Conservation (phyloP, 345 rosid species). For the Eucalyptus cloeziana region DNA sequence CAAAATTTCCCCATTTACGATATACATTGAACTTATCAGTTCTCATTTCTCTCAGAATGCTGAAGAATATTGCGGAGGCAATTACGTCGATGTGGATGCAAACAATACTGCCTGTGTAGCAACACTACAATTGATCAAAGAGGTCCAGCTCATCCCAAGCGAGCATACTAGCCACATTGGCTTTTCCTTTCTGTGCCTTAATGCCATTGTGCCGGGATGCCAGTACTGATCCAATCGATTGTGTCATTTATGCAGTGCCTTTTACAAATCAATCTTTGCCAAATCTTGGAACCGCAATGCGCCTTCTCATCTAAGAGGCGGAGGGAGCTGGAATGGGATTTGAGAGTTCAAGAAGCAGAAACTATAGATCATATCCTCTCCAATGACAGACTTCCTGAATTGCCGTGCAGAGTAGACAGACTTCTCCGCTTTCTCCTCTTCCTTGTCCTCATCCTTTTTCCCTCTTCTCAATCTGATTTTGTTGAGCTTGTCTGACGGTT, state of each 20-base stretch:
- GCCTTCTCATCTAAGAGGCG: constrained; percentile 12
- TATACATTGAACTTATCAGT: background rate
- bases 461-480: background rate
- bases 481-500: background rate
- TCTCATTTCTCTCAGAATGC: constrained; percentile 3
- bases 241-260: constrained; percentile 9
- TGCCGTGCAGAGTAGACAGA: constrained; percentile 6
- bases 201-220: background rate
- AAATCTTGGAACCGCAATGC: constrained; percentile 26
- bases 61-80: constrained; percentile 2
- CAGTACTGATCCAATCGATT: background rate
- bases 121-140: constrained; percentile 7
- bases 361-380: background rate
- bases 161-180: background rate
- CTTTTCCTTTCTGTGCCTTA: background rate
- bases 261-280: constrained; percentile 17
- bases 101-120: constrained; percentile 14
- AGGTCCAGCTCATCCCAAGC: background rate
- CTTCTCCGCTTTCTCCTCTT: background rate
- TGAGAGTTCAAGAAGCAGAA: constrained; percentile 9
- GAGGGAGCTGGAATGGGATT: constrained; percentile 5
- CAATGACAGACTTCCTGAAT: constrained; percentile 6
- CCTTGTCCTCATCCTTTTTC: background rate
- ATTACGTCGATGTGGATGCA: constrained; percentile 1
- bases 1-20: background rate